A percentile compares a stretch with the other conserved stretches of the same genome.
Evolutionary conservation across 1,284 basidiomycete species (phyloP).

Genomic region (Inonotus hispidus): DNA sequence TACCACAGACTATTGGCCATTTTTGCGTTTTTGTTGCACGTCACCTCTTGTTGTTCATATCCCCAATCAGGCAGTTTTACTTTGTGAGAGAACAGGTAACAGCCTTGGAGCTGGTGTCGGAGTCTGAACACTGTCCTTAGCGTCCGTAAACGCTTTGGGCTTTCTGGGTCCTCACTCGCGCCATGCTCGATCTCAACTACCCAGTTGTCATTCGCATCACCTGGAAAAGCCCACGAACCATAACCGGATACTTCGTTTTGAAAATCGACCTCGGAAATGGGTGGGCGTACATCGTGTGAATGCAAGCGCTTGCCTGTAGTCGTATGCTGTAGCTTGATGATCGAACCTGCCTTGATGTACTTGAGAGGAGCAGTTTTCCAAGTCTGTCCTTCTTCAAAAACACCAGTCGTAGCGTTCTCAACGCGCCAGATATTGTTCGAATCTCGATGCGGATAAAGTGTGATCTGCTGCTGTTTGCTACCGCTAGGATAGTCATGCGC

Average conservation of each 20-base stretch:
- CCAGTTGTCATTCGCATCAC: slow-evolving; percentile 96
- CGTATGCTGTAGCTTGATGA: slow-evolving; percentile 82
- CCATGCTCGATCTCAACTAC: slow-evolving; percentile 82
- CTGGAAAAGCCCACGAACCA: slow-evolving; percentile 79
- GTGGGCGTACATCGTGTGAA: slow-evolving; percentile 91
- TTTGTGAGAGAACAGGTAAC: slow-evolving; percentile 97
- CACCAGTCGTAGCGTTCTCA: slow-evolving; percentile 56
- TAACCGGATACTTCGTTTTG: slow-evolving; percentile 98
- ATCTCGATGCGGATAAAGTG: slow-evolving; percentile 94
- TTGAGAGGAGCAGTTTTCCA: slow-evolving; percentile 54
- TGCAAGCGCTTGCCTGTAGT: slow-evolving; percentile 85
- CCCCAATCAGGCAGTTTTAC: slow-evolving; percentile 98
- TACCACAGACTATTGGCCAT: slow-evolving; percentile 91
- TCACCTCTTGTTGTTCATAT: slow-evolving; percentile 97
- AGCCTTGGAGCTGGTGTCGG: slow-evolving; percentile 82
- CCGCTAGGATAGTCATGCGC: slow-evolving; percentile 83
- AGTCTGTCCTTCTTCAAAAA: slow-evolving; percentile 46
- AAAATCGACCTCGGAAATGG: slow-evolving; percentile 98
- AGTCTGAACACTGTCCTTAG: slow-evolving; percentile 83
- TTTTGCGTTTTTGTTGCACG: slow-evolving; percentile 96
- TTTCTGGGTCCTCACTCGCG: slow-evolving; percentile 60
- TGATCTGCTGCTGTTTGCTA: slow-evolving; percentile 94
- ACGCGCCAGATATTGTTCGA: slow-evolving; percentile 89
- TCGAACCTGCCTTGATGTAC: slow-evolving; percentile 62
- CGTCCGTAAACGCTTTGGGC: slow-evolving; percentile 69